These are phyloP conservation scores for Boletales sp. DNA, from an alignment of 768 basidiomycete species.

Conservation along the genomic window DNA sequence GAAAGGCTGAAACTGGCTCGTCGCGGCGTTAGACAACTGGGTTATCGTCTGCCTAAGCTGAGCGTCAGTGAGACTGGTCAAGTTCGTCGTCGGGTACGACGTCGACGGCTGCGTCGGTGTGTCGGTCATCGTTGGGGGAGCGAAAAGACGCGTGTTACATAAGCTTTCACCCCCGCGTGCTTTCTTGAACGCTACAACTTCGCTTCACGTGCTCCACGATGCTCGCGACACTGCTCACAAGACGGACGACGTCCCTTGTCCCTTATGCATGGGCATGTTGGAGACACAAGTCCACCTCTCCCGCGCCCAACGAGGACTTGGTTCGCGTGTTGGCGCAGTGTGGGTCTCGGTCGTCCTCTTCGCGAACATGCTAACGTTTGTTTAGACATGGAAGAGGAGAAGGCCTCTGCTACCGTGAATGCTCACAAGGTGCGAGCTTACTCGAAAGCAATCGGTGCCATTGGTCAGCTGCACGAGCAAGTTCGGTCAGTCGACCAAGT, in stretches of 20 bases:
- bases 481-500: conserved; percentile 44
- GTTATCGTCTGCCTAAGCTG: conserved; percentile 63
- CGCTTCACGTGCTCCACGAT: conserved; percentile 5
- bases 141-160: conserved; percentile 24
- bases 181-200: background rate
- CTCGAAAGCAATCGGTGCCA: conserved; percentile 42
- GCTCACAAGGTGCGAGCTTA: conserved; percentile 50
- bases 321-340: conserved; percentile 41
- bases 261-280: conserved; percentile 4
- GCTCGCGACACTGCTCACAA: conserved; percentile 18
- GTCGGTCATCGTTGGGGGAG: conserved; percentile 23
- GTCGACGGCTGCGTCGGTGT: conserved; percentile 25
- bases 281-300: conserved; percentile 16
- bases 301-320: conserved; percentile 35
- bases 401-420: conserved; percentile 34
- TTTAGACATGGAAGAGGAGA: conserved; percentile 42
- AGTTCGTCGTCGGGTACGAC: conserved; percentile 32
- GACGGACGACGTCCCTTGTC: background rate
- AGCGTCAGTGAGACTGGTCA: conserved; percentile 52
- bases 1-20: conserved; percentile 35
- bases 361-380: background rate
- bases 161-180: conserved; percentile 6
- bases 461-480: conserved; percentile 39
- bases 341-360: conserved; percentile 20
- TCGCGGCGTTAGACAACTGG: conserved; percentile 43